A percentile compares a stretch with the other conserved stretches of the same genome.
phyloP scores from a whole-genome alignment of 306 rosid genomes.

The Prunus salicina region DNA sequence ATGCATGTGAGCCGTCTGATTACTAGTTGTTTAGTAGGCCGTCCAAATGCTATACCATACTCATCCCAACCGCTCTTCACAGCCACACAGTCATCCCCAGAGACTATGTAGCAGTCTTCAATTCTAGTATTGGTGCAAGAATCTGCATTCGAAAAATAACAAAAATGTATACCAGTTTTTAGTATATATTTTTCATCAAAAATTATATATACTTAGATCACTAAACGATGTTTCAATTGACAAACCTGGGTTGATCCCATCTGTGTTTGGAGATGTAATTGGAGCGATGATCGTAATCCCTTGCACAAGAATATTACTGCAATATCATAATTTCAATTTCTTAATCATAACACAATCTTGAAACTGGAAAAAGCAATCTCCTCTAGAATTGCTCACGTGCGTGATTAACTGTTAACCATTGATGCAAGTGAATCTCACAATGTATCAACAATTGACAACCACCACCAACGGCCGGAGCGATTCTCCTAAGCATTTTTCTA shows the following conservation, averaged over 20 bases:
- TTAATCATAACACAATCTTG: background rate
- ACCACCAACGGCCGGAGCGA: background rate
- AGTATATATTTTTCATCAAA: background rate
- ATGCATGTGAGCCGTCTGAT: slow-evolving; percentile 43
- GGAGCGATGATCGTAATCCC: slow-evolving; percentile 51
- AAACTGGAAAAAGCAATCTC: background rate
- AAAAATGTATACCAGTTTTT: background rate
- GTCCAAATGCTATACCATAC: slow-evolving; percentile 43
- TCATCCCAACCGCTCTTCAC: slow-evolving; percentile 58
- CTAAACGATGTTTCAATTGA: background rate
- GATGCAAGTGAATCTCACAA: background rate
- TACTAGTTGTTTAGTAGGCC: slow-evolving; percentile 44
- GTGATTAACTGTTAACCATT: background rate
- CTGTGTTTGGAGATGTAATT: slow-evolving; percentile 46
- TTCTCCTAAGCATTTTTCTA: no score
- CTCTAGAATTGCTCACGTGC: background rate
- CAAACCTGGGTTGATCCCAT: slow-evolving; percentile 52
- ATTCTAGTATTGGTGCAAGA: slow-evolving; percentile 50
- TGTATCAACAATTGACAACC: background rate
- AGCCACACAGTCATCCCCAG: slow-evolving; percentile 53
- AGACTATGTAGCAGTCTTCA: slow-evolving; percentile 50
- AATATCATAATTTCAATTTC: background rate
- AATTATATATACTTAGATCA: background rate
- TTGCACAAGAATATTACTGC: slow-evolving; percentile 44
- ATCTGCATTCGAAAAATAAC: slow-evolving; percentile 20